These are phyloP conservation scores for Cytospora piceae DNA, from an alignment of 2,329 filamentous ascomycete species.

Conservation along the genomic window DNA sequence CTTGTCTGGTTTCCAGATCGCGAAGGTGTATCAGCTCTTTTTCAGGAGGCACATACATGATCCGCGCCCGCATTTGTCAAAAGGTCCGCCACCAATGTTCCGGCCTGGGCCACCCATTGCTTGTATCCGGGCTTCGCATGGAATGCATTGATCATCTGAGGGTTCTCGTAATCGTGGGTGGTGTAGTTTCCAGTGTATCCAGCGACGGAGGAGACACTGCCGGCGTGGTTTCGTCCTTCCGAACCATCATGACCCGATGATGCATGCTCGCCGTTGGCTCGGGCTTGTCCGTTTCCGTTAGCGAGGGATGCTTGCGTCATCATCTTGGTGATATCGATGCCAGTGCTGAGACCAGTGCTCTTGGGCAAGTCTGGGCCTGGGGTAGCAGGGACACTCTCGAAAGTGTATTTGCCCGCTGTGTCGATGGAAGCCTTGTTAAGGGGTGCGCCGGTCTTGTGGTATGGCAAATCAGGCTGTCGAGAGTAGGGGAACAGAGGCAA, in stretches of 20 bases:
- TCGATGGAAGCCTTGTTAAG: slow-evolving; percentile 69
- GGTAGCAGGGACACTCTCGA: slow-evolving; percentile 89
- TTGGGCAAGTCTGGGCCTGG: slow-evolving; percentile 74
- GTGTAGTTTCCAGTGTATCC: slow-evolving; percentile 58
- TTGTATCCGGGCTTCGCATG: slow-evolving; percentile 92
- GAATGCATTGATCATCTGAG: slow-evolving; percentile 59
- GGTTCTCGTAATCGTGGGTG: slow-evolving; percentile 68
- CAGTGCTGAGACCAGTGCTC: slow-evolving; percentile 67
- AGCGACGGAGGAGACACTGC: slow-evolving; percentile 45
- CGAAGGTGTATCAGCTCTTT: slow-evolving; percentile 6
- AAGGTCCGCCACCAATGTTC: slow-evolving; percentile 90
- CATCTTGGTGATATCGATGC: slow-evolving; percentile 74
- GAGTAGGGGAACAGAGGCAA: slow-evolving; percentile 97
- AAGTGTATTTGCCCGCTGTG: slow-evolving; percentile 67
- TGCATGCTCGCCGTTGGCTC: slow-evolving; percentile 41
- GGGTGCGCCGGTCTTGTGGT: slow-evolving; percentile 93
- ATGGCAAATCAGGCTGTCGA: slow-evolving; percentile 92
- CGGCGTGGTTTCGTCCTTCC: slow-evolving; percentile 44
- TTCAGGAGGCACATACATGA: slow-evolving; percentile 61
- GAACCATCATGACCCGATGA: slow-evolving; percentile 41
- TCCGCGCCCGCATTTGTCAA: slow-evolving; percentile 95
- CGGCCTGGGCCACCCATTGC: slow-evolving; percentile 97
- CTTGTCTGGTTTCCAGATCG: slow-evolving; percentile 23
- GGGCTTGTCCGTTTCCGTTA: slow-evolving; percentile 47
- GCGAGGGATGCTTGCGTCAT: slow-evolving; percentile 69